Percentiles rank a stretch among this genome's conserved stretches.
These are phyloP conservation scores for Crithidia sp. DNA, from an alignment of 208 protist genomes.

Conservation along the genomic window DNA sequence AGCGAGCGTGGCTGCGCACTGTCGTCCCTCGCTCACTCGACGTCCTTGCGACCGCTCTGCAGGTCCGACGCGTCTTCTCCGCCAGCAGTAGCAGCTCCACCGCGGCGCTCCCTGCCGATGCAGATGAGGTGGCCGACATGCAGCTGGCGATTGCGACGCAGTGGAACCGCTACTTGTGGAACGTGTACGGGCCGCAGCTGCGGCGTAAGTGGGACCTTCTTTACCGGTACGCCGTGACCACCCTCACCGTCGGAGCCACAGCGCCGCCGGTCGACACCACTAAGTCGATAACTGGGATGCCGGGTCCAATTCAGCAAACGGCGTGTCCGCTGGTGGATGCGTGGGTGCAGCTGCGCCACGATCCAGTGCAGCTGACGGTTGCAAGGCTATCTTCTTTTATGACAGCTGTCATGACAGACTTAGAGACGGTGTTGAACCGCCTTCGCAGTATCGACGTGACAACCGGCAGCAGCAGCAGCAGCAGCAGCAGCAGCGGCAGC, in stretches of 20 bases:
- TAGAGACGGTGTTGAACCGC: neutral
- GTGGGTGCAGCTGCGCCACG: slow-evolving; percentile 26
- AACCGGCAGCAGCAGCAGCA: neutral
- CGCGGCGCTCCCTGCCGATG: neutral
- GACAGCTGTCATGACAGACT: neutral
- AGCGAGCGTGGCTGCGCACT: slow-evolving; percentile 35
- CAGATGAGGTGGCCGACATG: slow-evolving; percentile 15
- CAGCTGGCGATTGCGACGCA: slow-evolving; percentile 15
- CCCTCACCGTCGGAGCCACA: slow-evolving; percentile 4
- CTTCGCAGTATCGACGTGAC: neutral
- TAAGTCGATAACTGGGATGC: slow-evolving; percentile 17
- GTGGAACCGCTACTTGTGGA: slow-evolving; percentile 29
- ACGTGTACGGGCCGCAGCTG: slow-evolving; percentile 27
- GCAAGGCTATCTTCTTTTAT: slow-evolving; percentile 4
- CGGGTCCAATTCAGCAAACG: neutral
- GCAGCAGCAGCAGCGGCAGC: neutral
- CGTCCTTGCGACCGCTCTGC: slow-evolving; percentile 13
- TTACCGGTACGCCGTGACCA: slow-evolving; percentile 21
- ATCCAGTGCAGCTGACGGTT: slow-evolving; percentile 1
- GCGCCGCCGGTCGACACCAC: slow-evolving; percentile 7
- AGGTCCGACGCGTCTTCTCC: slow-evolving; percentile 2
- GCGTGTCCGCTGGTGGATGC: slow-evolving; percentile 26
- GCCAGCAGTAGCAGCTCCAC: neutral
- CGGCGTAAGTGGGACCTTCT: slow-evolving; percentile 35
- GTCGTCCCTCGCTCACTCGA: slow-evolving; percentile 24